Base-by-base conservation (phyloP, 371 early-diverging fungal species). In the Mortierella sp. region DNA sequence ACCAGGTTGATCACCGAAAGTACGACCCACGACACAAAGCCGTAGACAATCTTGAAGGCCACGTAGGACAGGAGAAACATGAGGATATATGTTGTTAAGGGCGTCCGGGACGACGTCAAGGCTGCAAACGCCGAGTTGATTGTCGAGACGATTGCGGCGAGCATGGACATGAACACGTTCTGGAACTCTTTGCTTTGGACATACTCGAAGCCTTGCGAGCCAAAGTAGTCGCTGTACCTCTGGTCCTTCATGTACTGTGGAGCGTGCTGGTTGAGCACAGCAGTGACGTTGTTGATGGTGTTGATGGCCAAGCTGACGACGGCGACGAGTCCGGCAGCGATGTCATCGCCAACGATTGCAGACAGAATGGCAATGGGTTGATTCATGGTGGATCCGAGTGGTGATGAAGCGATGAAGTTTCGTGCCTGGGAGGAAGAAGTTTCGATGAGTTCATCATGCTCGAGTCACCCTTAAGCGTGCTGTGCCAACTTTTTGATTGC, bases 1-100 rank as follows among this genome's bases (percentile, higher is more conserved):
- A 74, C 37, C 31, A 74, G 53, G 44, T 67, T 74, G 10, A 74
- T 25, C 25, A 74, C 68, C 37, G 74, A 74, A 34, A 67, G 67
- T 16, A 74, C 57, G 14, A 74, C 47, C 63, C 68, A 63, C 9
- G 63, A 55, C 17, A 74, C 57, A 47, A 74, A 12, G 9, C 63
- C 63, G 43, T 74, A 74, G 48, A 67, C 45, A 37, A 74, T 67
- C 9, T 27, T 47, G 53, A 74, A 74, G 41, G 49, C 63, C 12
- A 74, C 25, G 27, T 74, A 74, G 9, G 68, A 59, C 14, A 74
- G 29, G 6, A 74, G 14, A 12, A 63, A 67, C 31, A 67, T 8
- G 13, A 62, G 41, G 47, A 74, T 67, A 34, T 74, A 74, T 19
- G 68, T 74, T 0, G 63, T 74, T 60, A 74, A 37, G 21, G 74